Conservation (phyloP, 192 early-diverging fungal genomes). For the Gamsiella multidivaricata region DNA sequence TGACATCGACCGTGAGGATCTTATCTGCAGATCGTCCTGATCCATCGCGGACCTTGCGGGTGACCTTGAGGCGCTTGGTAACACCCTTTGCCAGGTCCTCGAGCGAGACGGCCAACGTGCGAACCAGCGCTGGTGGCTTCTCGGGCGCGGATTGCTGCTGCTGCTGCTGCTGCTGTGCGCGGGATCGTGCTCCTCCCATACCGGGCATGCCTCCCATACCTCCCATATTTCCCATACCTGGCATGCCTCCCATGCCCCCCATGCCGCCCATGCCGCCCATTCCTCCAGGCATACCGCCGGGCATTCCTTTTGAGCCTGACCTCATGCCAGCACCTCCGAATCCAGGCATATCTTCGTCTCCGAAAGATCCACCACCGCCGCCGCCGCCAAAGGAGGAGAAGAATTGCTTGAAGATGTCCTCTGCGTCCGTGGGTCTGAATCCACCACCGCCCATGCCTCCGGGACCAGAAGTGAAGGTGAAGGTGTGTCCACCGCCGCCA, state of each 20-base stretch:
- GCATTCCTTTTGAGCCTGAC: too few species aligned
- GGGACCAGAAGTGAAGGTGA: constrained; percentile 66
- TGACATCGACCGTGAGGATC: constrained; percentile 85
- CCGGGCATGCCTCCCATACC: constrained; percentile 53
- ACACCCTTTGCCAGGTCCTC: constrained; percentile 92
- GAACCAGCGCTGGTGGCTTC: constrained; percentile 73
- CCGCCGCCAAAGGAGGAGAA: constrained; percentile 75
- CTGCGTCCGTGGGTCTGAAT: constrained; percentile 78
- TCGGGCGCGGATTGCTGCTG: constrained; percentile 32
- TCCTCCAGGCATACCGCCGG: constrained; percentile 51
- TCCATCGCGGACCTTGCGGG: constrained; percentile 63
- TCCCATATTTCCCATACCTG: constrained; percentile 54
- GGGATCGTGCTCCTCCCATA: constrained; percentile 2
- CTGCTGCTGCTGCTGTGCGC: constrained; percentile 26
- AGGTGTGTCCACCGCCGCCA: constrained; percentile 74
- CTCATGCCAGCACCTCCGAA: constrained; percentile 65
- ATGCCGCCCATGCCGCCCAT: constrained; percentile 46
- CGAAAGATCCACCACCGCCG: constrained; percentile 38
- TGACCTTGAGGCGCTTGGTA: constrained; percentile 95
- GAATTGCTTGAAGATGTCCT: constrained; percentile 92
- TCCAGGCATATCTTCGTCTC: constrained; percentile 50
- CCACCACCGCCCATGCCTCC: constrained; percentile 59
- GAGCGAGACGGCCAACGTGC: constrained; percentile 81
- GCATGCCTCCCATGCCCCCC: constrained; percentile 61
- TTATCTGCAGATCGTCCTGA: constrained; percentile 76